Evolutionary conservation across 495 filamentous ascomycete genomes (phyloP), one percentile per base, ranked within the genome.

Genomic region (Neurospora cerealis): DNA sequence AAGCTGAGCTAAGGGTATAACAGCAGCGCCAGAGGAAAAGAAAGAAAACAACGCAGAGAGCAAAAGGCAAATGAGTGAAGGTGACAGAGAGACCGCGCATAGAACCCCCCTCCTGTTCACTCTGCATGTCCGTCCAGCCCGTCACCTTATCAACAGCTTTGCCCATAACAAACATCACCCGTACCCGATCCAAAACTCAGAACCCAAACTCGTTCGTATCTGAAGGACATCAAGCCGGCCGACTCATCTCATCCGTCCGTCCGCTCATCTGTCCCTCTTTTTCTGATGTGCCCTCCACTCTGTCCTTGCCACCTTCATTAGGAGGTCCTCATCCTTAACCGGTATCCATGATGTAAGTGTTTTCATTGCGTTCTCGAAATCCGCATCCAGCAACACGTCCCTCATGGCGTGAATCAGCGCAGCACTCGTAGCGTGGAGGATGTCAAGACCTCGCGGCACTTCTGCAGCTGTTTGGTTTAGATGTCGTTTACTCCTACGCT

Each of bases 301-400:
- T 21, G 93, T 89, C 79, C 93, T 90, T n/a, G 93, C 90, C 28
- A 99, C 95, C 74, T 91, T 91, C 93, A 99, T 97, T 76, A 99
- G 87, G 42, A 97, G 80, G 79, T 99, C 96, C 80, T 96, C 93
- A 74, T 98, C 96, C 82, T 92, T 93, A 77, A 99, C 92, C 15
- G 96, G 96, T 44, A 99, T 91, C 92, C 93, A 98, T 73, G 92
- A 93, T 46, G 96, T 99, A 74, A 99, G 88, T 36, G 96, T 92
- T 83, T 98, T 98, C 96, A 99, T 99, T 17, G 91, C 91, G 77
- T 97, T 96, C 81, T 99, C 96, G 78, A 99, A 99, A 77, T 98
- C 96, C 6, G 92, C 93, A 75, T 97, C 94, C 1, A 99, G 87
- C 24, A 99, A 85, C 71, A 97, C 94, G 44, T 97, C 93, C 36